A percentile compares a stretch with the other conserved stretches of the same genome.
phyloP scores from a whole-genome alignment of 805 yeast genomes.

The Isabelozyma heimii region DNA sequence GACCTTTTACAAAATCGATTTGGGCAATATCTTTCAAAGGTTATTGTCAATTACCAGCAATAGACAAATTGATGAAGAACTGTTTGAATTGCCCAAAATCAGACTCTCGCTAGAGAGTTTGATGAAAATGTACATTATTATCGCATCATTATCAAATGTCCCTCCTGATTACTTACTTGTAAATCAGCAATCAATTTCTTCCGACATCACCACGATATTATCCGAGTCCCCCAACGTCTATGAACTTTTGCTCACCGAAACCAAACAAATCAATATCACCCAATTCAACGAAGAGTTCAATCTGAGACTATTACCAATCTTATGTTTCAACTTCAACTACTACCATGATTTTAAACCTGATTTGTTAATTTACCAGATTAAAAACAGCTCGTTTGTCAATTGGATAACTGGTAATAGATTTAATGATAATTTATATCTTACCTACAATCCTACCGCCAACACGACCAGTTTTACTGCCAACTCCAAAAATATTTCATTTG shows the following conservation, averaged over 20 bases:
- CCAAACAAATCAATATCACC: slow-evolving; percentile 6
- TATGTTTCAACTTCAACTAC: slow-evolving; percentile 11
- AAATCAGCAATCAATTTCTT: slow-evolving; percentile 15
- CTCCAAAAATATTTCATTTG: slow-evolving; percentile 4
- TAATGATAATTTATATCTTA: slow-evolving; percentile 15
- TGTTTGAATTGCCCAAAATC: slow-evolving; percentile 13
- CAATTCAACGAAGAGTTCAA: slow-evolving; percentile 10
- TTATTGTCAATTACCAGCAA: slow-evolving; percentile 13
- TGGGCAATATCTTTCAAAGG: slow-evolving; percentile 14
- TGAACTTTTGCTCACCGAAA: slow-evolving; percentile 9
- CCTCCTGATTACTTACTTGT: slow-evolving; percentile 20
- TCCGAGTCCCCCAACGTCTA: slow-evolving; percentile 20
- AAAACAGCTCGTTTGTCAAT: slow-evolving; percentile 26
- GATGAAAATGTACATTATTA: slow-evolving; percentile 20
- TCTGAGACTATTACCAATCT: slow-evolving; percentile 14
- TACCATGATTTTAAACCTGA: slow-evolving; percentile 16
- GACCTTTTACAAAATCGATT: slow-evolving; percentile 20
- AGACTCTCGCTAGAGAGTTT: slow-evolving; percentile 24
- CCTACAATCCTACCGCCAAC: slow-evolving; percentile 11
- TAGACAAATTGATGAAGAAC: slow-evolving; percentile 2
- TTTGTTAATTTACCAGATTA: slow-evolving; percentile 16
- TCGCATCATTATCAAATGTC: slow-evolving; percentile 21
- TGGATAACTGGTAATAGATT: slow-evolving; percentile 28
- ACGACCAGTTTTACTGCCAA: slow-evolving; percentile 14
- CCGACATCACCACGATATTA: slow-evolving; percentile 24